Evolutionary conservation across 441 rosid genomes (phyloP), one percentile per base, ranked within the genome.

Genomic region (Flueggea neowawraea): DNA sequence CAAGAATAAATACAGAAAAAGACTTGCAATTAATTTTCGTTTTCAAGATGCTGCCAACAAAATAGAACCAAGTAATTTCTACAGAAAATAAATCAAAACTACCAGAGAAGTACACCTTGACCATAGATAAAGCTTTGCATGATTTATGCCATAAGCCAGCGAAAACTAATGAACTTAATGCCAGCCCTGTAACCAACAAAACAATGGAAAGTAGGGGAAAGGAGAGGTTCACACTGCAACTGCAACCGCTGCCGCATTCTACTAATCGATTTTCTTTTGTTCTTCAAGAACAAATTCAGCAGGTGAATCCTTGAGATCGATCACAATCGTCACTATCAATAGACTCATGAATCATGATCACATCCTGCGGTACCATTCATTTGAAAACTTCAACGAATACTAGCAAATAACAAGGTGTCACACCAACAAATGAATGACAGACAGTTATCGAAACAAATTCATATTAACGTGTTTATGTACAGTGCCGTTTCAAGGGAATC

Each of bases 291-390:
- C 92, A 68, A 89, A 95, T 73, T 91, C 97, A 9, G 75, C 81
- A 33, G 91, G 91, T 56, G 91, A 65, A 84, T 91, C 97, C 77
- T 91, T 95, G 15, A 91, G 81, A 10, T 88, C 97, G 12, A 95
- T 86, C 73, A 95, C 82, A 52, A 91, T 94, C 0, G 97, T 95
- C 5, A 96, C 89, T 69, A 94, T 89, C 80, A 94, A 77, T 4
- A 97, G 99, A 7, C 97, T 96, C 97, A 91, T 94, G 58, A 22
- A 22, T 22, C 28, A 22, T 22, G 28, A 94, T 91, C 16, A 97
- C 99, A 69, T 97, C 97, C 97, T 94, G 83, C 12, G 61, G 16
- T 39, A 9, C 22, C 7, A 6, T 47, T 22, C 28, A 47, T 47
- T 47, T 12, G n/a, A 14, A 47, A 47, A 36, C 41, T 47, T 47